Evolutionary conservation across 139 green algal genomes (phyloP).

Genomic region (Picochlorum sp.): DNA sequence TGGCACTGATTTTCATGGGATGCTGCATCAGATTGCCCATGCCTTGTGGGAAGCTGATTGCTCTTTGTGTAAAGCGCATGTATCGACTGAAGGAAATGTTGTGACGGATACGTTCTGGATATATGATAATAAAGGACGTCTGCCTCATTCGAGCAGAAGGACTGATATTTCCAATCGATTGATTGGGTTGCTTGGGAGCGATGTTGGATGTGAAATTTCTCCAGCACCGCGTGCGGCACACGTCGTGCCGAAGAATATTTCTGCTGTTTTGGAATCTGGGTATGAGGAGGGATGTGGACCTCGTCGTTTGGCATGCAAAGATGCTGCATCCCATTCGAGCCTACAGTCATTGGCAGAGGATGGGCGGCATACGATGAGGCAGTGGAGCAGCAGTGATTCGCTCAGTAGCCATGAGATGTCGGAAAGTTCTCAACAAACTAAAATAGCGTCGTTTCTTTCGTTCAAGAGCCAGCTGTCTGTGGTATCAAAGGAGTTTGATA

Average conservation of each 20-base stretch:
- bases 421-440: background rate
- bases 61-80: slow-evolving; percentile 12
- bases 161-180: slow-evolving; percentile 43
- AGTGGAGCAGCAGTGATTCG: background rate
- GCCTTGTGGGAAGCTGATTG: slow-evolving; percentile 49
- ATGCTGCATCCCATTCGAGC: slow-evolving; percentile 2
- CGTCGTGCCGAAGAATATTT: slow-evolving; percentile 1
- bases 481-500: background rate
- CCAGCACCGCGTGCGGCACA: background rate
- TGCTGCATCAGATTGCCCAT: slow-evolving; percentile 50
- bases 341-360: background rate
- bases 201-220: slow-evolving; percentile 20
- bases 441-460: too few relatives aligned
- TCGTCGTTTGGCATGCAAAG: slow-evolving; percentile 8
- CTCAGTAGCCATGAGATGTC: background rate
- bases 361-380: background rate
- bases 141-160: slow-evolving; percentile 35
- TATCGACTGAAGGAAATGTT: slow-evolving; percentile 27
- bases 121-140: slow-evolving; percentile 43
- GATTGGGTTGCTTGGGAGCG: slow-evolving; percentile 34
- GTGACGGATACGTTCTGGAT: slow-evolving; percentile 72
- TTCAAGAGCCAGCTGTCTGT: background rate
- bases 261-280: background rate
- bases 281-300: background rate
- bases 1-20: slow-evolving; percentile 37